Evolutionary conservation across 202 grass and related monocot species (phyloP), one percentile per base, ranked within the genome.

Genomic region (Saccharum hybrid): DNA sequence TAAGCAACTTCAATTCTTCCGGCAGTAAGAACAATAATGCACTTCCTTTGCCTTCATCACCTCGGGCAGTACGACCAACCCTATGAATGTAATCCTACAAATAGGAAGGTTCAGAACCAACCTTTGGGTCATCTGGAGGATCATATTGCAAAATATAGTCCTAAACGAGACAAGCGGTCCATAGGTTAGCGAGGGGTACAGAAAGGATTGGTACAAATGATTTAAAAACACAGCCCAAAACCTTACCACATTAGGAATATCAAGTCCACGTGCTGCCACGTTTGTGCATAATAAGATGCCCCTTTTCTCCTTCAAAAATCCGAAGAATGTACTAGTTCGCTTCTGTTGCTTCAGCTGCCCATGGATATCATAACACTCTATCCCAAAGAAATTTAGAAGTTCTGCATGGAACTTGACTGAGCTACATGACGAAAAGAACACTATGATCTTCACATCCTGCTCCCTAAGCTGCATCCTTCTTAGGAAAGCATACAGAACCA

Each of bases 341-440:
- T 94, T 93, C 61, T 94, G 88, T 79, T 97, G 94, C 69, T 94
- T 97, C 77, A 88, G 82, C 59, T 94, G 87, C 68, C 92, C 90
- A 90, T 97, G 94, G 81, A 97, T 97, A 71, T 93, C 90, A 64
- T 82, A 83, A 83, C 94, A 97, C 59, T 91, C 92, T 16, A 94
- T 72, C 54, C 86, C 75, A 63, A 97, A 90, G 60, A 91, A 93
- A 72, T 88, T 97, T 22, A 94, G 74, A 75, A 94, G 84, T 52
- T 90, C n/a, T 90, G 86, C 77, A 34, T 97, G 90, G 75, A 84
- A 97, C 81, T 93, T 97, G 73, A 97, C 94, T 74, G 92, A 97
- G 64, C 82, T 97, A 73, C 94, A 97, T n/a, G 94, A 97, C 52
- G 92, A 94, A 89, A 97, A 97, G 90, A 97, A 97, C 72, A 97